Evolutionary conservation across 441 rosid genomes (phyloP).

Genomic region (Macaranga tanarius): DNA sequence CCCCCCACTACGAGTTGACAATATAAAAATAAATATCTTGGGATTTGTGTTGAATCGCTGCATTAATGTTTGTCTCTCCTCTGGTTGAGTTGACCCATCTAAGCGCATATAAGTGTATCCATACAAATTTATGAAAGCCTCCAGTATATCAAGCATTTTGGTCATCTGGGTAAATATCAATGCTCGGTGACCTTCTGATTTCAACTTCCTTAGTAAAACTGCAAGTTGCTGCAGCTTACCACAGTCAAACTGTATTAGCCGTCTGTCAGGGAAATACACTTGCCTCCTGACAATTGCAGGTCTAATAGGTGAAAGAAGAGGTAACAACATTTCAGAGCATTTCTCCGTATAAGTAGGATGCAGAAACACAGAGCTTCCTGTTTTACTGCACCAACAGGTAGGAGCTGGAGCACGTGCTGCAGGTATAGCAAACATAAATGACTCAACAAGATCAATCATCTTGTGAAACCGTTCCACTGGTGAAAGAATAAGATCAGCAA

Average conservation of each 20-base stretch:
- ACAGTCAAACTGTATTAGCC: slow-evolving; percentile 98
- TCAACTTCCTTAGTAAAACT: slow-evolving; percentile 78
- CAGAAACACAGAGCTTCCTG: slow-evolving; percentile 58
- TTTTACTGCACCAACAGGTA: slow-evolving; percentile 86
- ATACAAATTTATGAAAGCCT: slow-evolving; percentile 94
- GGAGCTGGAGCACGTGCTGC: slow-evolving; percentile 90
- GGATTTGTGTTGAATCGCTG: slow-evolving; percentile 99
- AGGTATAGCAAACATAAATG: slow-evolving; percentile 94
- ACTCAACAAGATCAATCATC: slow-evolving; percentile 83
- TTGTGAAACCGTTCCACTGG: slow-evolving; percentile 85
- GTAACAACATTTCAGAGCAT: slow-evolving; percentile 68
- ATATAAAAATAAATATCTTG: slow-evolving; percentile 92
- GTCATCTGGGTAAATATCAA: slow-evolving; percentile 99
- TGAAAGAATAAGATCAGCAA: slow-evolving; percentile 83
- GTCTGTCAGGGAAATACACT: slow-evolving; percentile 96
- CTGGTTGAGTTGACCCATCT: slow-evolving; percentile 99
- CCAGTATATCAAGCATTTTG: slow-evolving; percentile 98
- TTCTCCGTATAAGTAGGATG: slow-evolving; percentile 56
- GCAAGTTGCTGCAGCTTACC: slow-evolving; percentile 99
- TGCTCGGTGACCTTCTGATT: slow-evolving; percentile 96
- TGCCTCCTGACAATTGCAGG: slow-evolving; percentile 98
- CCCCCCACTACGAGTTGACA: slow-evolving; percentile 99
- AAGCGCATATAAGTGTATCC: slow-evolving; percentile 99
- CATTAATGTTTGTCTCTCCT: slow-evolving; percentile 98
- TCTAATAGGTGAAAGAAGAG: slow-evolving; percentile 84